Evolutionary conservation across 305 asterid genomes (phyloP), one percentile per base, ranked within the genome.

Genomic region (Fraxinus sp.): DNA sequence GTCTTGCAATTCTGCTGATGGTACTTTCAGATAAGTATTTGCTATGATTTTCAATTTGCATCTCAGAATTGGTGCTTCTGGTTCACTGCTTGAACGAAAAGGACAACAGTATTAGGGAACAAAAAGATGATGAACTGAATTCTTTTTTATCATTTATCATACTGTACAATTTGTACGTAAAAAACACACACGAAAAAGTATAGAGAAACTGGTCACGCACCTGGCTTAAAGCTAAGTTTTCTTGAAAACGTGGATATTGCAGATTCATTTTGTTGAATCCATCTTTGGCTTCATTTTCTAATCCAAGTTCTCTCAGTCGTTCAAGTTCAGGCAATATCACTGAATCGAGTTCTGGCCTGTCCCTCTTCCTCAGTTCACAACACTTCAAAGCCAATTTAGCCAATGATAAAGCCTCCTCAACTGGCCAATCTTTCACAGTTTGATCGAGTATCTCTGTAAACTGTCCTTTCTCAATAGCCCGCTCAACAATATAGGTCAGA

Each of bases 301-400:
- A 66, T 68, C 85, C 84, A 5, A 83, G 59, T 33, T 83, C 86
- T 62, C 74, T 72, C 18, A 86, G 72, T 52, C 86, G 78, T 43
- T 83, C 71, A 24, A 86, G 86, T 76, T 83, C 83, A 0, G 88
- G 86, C 82, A 86, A 72, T 77, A 86, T 71, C 11, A 70, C 83
- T 13, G 83, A 39, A 70, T 86, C 80, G 26, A 86, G 88, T 70
- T 86, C 88, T 3, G 88, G 86, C 43, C 88, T 66, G 83, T 86
- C 88, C 84, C 78, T 86, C 83, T 75, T 83, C 78, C 88, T 75
- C 84, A 83, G 82, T 84, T 86, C 86, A 62, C 82, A 84, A 71
- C 86, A 86, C 77, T 77, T 59, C 74, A 86, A 75, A 20, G 88
- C 85, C 64, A 86, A 77, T 77, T 82, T 83, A n/a, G 88, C 86